These are phyloP conservation scores for Simplicillium aogashimaense DNA, from an alignment of 2,329 filamentous ascomycete genomes.

Conservation along the genomic window DNA sequence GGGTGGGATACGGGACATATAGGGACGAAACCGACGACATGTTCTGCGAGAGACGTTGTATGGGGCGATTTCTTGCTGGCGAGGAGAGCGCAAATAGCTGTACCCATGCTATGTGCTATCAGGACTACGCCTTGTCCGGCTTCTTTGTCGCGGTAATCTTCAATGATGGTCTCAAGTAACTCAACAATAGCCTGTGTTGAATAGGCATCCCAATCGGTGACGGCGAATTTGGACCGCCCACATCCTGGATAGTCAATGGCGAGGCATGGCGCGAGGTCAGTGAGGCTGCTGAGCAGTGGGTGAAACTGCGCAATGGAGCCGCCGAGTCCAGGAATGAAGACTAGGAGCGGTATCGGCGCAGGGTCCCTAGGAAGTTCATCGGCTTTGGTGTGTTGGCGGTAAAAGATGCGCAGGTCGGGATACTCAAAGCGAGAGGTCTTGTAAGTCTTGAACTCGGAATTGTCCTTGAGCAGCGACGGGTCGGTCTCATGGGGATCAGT, in stretches of 20 bases:
- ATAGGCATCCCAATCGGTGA: slow-evolving; percentile 68
- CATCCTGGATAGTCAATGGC: slow-evolving; percentile 88
- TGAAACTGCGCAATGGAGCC: slow-evolving; percentile 85
- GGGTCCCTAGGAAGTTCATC: slow-evolving; percentile 67
- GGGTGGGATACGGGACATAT: slow-evolving; percentile 70
- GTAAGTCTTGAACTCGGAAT: slow-evolving; percentile 63
- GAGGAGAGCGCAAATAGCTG: slow-evolving; percentile 63
- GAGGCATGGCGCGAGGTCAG: slow-evolving; percentile 69
- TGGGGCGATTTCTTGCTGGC: slow-evolving; percentile 37
- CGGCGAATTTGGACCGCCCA: slow-evolving; percentile 67
- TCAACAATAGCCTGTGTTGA: slow-evolving; percentile 64
- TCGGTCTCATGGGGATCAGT: slow-evolving; percentile 43
- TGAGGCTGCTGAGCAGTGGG: slow-evolving; percentile 68
- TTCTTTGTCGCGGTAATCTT: slow-evolving; percentile 57
- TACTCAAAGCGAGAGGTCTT: slow-evolving; percentile 64
- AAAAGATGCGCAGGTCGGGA: slow-evolving; percentile 71
- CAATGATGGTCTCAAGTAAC: slow-evolving; percentile 65
- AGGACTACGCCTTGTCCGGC: slow-evolving; percentile 64
- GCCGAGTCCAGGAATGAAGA: slow-evolving; percentile 90
- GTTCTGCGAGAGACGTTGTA: slow-evolving; percentile 40
- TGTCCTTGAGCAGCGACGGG: slow-evolving; percentile 68
- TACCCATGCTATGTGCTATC: slow-evolving; percentile 86
- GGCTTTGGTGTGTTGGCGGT: slow-evolving; percentile 71
- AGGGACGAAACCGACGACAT: slow-evolving; percentile 67
- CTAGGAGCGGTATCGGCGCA: slow-evolving; percentile 68